A percentile compares a stretch with the other conserved stretches of the same genome.
phyloP scores from a whole-genome alignment of 495 filamentous ascomycete genomes.

The Lindgomyces ingoldianus region DNA sequence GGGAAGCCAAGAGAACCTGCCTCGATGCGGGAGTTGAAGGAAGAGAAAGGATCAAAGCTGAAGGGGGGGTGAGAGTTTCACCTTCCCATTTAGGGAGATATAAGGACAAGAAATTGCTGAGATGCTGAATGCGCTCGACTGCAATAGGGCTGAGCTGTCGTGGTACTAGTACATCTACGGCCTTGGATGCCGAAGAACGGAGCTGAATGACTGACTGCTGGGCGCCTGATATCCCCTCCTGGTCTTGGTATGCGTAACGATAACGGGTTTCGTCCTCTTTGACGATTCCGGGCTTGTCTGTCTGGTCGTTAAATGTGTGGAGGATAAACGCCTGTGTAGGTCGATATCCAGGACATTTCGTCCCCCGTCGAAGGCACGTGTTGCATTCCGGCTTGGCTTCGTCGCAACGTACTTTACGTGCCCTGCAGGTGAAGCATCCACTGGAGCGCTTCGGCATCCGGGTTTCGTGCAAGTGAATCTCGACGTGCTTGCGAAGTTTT shows the following conservation, averaged over 20 bases:
- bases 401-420: slow-evolving; percentile 31
- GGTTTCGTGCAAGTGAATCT: background rate
- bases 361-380: slow-evolving; percentile 26
- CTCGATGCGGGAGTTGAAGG: slow-evolving; percentile 8
- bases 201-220: background rate
- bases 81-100: slow-evolving; percentile 23
- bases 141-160: slow-evolving; percentile 22
- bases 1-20: slow-evolving; percentile 11
- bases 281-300: slow-evolving; percentile 16
- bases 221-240: background rate
- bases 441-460: slow-evolving; percentile 29
- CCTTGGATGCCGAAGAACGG: background rate
- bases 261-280: slow-evolving; percentile 30
- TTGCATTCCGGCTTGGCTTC: slow-evolving; percentile 33
- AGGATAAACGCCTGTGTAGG: slow-evolving; percentile 25
- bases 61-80: slow-evolving; percentile 25
- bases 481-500: background rate
- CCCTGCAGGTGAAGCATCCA: slow-evolving; percentile 30
- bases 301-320: slow-evolving; percentile 19
- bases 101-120: slow-evolving; percentile 14
- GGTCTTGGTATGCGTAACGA: slow-evolving; percentile 7
- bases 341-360: slow-evolving; percentile 30
- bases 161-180: slow-evolving; percentile 13
- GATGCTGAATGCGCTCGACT: slow-evolving; percentile 27
- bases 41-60: slow-evolving; percentile 28